These are phyloP conservation scores for Monosporascus sp. DNA, from an alignment of 2,329 filamentous ascomycete species.

Conservation along the genomic window DNA sequence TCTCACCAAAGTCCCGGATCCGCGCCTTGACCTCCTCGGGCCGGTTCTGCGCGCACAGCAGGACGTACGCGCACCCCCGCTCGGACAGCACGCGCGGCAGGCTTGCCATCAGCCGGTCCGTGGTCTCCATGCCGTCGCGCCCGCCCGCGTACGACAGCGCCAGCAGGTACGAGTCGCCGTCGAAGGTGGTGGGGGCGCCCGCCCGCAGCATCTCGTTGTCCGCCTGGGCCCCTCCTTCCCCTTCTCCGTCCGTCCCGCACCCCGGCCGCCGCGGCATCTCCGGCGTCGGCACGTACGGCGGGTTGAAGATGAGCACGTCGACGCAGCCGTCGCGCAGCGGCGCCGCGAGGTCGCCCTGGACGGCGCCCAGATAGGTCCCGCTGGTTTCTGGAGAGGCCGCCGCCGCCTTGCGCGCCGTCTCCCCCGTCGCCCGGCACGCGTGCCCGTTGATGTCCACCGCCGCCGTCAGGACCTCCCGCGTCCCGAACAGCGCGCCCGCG, in stretches of 20 bases:
- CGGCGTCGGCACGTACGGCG: slow-evolving; percentile 88
- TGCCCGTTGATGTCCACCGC: slow-evolving; percentile 82
- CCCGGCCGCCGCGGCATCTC: slow-evolving; percentile 56
- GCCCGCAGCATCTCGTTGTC: slow-evolving; percentile 12
- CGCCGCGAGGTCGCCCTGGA: slow-evolving; percentile 65
- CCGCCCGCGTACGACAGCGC: slow-evolving; percentile 87
- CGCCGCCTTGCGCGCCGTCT: slow-evolving; percentile 57
- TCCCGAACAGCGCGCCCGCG: slow-evolving; percentile 65
- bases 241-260: slow-evolving; percentile 24
- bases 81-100: slow-evolving; percentile 59
- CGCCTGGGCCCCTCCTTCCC: slow-evolving; percentile 20
- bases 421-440: slow-evolving; percentile 69
- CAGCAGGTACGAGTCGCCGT: slow-evolving; percentile 77
- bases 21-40: slow-evolving; percentile 66
- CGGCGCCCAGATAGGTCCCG: slow-evolving; percentile 57
- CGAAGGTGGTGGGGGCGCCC: slow-evolving; percentile 44
- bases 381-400: slow-evolving; percentile 27
- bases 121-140: slow-evolving; percentile 88
- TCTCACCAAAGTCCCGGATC: slow-evolving; percentile 46
- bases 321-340: slow-evolving; percentile 55
- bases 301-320: slow-evolving; percentile 92
- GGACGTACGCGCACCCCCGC: slow-evolving; percentile 78
- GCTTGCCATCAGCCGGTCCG: slow-evolving; percentile 67
- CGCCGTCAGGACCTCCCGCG: slow-evolving; percentile 62
- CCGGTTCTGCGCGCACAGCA: slow-evolving; percentile 87